Evolutionary conservation across 1,284 basidiomycete species (phyloP).

Genomic region (Rhodotorula sp.): DNA sequence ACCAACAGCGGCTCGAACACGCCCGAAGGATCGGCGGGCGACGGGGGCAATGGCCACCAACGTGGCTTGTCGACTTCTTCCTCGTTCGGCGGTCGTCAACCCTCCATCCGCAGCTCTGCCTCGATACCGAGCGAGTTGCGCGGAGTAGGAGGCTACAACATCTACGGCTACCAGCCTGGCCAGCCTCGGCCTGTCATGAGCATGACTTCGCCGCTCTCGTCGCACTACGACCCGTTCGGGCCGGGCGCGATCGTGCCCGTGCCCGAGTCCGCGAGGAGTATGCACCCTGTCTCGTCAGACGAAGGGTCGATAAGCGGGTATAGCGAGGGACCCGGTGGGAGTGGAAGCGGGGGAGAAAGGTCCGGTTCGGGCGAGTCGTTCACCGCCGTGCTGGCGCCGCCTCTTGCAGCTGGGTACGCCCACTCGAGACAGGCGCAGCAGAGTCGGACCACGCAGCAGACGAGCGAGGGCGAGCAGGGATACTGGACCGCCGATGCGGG

Average conservation of each 20-base stretch:
- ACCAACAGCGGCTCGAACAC: slow-evolving; percentile 3
- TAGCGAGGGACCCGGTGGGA: neutral
- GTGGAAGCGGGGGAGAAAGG: neutral
- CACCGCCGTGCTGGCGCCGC: slow-evolving; percentile 7
- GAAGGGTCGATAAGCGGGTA: slow-evolving; percentile 17
- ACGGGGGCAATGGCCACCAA: neutral
- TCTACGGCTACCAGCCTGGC: slow-evolving; percentile 25
- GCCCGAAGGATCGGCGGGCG: neutral
- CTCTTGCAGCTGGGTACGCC: slow-evolving; percentile 16
- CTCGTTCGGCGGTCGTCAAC: slow-evolving; percentile 26
- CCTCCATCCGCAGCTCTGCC: slow-evolving; percentile 13
- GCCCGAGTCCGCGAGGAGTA: slow-evolving; percentile 10
- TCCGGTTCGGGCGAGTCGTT: slow-evolving; percentile 1
- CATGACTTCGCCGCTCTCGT: neutral
- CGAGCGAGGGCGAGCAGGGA: slow-evolving; percentile 20
- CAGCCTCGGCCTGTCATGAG: slow-evolving; percentile 22
- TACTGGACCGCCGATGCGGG: slow-evolving; percentile 30
- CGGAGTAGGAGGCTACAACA: slow-evolving; percentile 33
- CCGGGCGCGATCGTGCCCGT: slow-evolving; percentile 29
- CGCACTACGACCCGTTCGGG: slow-evolving; percentile 25
- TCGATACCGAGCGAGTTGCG: slow-evolving; percentile 13
- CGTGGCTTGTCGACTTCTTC: slow-evolving; percentile 4
- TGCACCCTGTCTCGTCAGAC: slow-evolving; percentile 11
- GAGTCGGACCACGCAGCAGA: slow-evolving; percentile 15
- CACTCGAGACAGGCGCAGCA: slow-evolving; percentile 3